phyloP scores from a whole-genome alignment of 495 filamentous ascomycete genomes.

The Podospora conica region DNA sequence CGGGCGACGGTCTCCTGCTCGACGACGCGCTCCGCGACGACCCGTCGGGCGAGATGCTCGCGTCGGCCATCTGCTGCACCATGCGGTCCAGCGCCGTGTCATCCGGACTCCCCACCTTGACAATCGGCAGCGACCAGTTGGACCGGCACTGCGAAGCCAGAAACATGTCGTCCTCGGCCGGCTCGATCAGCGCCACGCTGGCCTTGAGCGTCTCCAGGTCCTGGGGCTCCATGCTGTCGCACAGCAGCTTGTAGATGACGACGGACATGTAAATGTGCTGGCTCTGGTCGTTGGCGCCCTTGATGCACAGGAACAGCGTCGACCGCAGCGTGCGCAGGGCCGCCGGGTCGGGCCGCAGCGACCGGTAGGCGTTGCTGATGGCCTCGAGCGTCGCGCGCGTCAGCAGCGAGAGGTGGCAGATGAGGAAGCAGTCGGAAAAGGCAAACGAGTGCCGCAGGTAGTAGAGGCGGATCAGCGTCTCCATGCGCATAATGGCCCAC shows the following conservation, averaged over 20 bases:
- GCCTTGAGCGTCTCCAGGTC: background rate
- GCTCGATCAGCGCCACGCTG: background rate
- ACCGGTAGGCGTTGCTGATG: background rate
- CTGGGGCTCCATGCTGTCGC: background rate
- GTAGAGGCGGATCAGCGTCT: conserved; percentile 30
- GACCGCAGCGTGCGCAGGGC: conserved; percentile 20
- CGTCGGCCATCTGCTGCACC: background rate
- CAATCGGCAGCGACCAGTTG: background rate
- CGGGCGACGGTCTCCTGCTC: background rate
- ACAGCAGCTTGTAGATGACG: background rate
- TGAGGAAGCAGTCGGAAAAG: conserved; percentile 20
- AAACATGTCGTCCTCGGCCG: background rate
- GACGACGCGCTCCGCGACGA: background rate
- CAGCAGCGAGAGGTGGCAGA: conserved; percentile 12
- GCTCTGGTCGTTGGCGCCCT: conserved; percentile 26
- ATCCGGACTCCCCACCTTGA: background rate
- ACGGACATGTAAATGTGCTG: background rate
- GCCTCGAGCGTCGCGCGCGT: conserved; percentile 18
- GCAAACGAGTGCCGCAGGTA: conserved; percentile 32
- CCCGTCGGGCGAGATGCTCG: background rate
- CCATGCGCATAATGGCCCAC: conserved; percentile 18
- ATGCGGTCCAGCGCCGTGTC: background rate
- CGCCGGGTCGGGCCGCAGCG: background rate
- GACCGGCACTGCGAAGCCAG: background rate
- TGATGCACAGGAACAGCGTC: conserved; percentile 27